Evolutionary conservation across 176 grass and related monocot species (phyloP), one percentile per base, ranked within the genome.

Genomic region (Oryza australiensis): DNA sequence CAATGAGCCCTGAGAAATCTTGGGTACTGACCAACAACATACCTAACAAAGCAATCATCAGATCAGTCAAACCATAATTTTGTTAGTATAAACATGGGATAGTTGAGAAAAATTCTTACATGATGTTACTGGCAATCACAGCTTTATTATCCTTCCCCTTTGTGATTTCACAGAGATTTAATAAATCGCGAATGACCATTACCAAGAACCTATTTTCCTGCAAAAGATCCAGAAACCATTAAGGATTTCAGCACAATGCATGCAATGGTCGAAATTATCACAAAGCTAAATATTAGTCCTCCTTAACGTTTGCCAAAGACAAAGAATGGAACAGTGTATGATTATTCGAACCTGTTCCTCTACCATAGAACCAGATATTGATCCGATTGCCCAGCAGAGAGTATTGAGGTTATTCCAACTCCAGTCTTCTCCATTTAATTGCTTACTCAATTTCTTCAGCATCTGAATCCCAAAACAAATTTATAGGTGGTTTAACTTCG

Each of bases 91-190:
- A 71, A 59, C 55, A 66, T 28, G 26, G 34, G 65, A 81, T 68
- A 57, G 64, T 32, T 27, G 37, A 55, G 12, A 37, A 6, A 87
- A 68, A 74, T 71, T 45, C 84, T 42, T 89, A 99, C 97, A 99
- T 99, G 66, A 99, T 99, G 79, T 99, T 99, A 85, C 97, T 99
- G 34, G 97, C 97, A 82, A 99, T 99, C 57, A 99, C 97, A 82
- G 97, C 97, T 92, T 99, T 99, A 62, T 99, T 99, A 77, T 99
- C 97, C 78, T 99, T 99, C 22, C 97, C 97, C 78, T 99, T 96
- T 26, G 97, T 99, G 43, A 99, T 99, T 90, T 99, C 97, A 81
- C 97, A 99, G 0, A 99, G 93, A 91, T 99, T 99, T 73, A 99
- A 68, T 80, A 99, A 79, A 92, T 99, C 97, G 1, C 97, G 93